Percentiles rank a stretch among this genome's conserved stretches.
Evolutionary conservation across 331 rosid genomes (phyloP).

Genomic region (Quercus tomentella): DNA sequence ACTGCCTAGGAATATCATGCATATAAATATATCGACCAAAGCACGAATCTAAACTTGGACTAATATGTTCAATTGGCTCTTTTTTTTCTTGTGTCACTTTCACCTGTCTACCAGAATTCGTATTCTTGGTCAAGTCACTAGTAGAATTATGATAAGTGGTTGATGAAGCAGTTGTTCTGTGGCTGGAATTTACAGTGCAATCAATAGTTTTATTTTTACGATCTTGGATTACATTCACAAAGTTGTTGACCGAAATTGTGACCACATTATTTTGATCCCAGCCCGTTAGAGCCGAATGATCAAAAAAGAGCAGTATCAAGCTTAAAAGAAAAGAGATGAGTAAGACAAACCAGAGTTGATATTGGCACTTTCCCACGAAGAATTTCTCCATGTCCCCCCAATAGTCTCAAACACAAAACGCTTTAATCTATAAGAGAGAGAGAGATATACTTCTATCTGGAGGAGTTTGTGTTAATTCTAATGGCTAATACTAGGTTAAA

Average conservation of each 20-base stretch:
- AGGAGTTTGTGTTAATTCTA: neutral
- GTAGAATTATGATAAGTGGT: neutral
- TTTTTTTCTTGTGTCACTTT: neutral
- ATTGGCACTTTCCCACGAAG: slow-evolving; percentile 3
- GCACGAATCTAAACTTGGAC: slow-evolving; percentile 33
- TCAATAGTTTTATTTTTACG: neutral
- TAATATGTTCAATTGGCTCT: neutral
- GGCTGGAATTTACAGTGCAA: neutral
- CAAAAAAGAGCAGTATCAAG: slow-evolving; percentile 21
- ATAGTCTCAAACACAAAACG: neutral
- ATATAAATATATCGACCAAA: slow-evolving; percentile 42
- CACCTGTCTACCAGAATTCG: neutral
- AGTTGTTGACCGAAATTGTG: neutral
- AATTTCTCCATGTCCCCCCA: slow-evolving; percentile 15
- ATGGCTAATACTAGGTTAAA: neutral
- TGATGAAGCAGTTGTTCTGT: no score
- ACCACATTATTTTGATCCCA: neutral
- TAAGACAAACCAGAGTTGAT: slow-evolving; percentile 35
- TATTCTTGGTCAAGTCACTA: neutral
- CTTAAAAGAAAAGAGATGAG: slow-evolving; percentile 1
- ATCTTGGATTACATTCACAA: neutral
- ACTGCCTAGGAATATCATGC: slow-evolving; percentile 45
- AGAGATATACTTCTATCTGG: neutral
- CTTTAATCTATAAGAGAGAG: neutral
- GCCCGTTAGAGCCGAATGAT: neutral